Evolutionary conservation across 1,284 basidiomycete genomes (phyloP).

Genomic region (Cryptococcus sp.): DNA sequence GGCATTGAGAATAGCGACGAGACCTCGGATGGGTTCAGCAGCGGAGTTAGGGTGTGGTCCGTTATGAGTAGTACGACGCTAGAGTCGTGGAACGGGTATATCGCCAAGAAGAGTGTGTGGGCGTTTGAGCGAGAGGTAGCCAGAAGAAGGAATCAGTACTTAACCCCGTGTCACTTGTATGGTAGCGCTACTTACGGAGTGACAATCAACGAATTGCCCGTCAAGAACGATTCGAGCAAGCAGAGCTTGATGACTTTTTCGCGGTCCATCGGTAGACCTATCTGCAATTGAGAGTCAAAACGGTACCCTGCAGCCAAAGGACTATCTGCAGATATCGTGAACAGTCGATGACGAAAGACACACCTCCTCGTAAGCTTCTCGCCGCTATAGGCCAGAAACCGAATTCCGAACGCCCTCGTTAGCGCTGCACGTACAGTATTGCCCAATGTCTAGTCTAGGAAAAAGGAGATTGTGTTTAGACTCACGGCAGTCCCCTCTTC

Average conservation of each 20-base stretch:
- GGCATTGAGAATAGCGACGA: slow-evolving; percentile 78
- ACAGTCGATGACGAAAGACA: slow-evolving; percentile 4
- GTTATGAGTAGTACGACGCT: slow-evolving; percentile 80
- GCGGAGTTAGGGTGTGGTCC: slow-evolving; percentile 64
- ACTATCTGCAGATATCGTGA: neutral
- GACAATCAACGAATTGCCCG: slow-evolving; percentile 69
- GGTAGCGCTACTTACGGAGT: slow-evolving; percentile 64
- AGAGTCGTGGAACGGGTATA: slow-evolving; percentile 5
- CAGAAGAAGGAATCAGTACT: neutral
- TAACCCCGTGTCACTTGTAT: neutral
- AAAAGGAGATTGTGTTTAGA: slow-evolving; percentile 8
- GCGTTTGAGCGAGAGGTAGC: neutral
- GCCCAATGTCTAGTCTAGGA: no score
- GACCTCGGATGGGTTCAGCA: slow-evolving; percentile 75
- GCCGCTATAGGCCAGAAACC: slow-evolving; percentile 56
- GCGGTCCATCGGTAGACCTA: slow-evolving; percentile 72
- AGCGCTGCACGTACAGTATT: neutral
- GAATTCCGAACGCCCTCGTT: neutral
- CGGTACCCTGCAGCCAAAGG: neutral
- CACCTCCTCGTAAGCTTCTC: slow-evolving; percentile 73
- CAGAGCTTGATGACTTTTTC: slow-evolving; percentile 70
- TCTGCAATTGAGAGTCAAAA: slow-evolving; percentile 55
- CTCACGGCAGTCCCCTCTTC: slow-evolving; percentile 77
- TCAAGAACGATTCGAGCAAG: slow-evolving; percentile 71
- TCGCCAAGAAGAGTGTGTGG: neutral